phyloP scores from a whole-genome alignment of 495 filamentous ascomycete genomes.

The Penicillium chermesinum region DNA sequence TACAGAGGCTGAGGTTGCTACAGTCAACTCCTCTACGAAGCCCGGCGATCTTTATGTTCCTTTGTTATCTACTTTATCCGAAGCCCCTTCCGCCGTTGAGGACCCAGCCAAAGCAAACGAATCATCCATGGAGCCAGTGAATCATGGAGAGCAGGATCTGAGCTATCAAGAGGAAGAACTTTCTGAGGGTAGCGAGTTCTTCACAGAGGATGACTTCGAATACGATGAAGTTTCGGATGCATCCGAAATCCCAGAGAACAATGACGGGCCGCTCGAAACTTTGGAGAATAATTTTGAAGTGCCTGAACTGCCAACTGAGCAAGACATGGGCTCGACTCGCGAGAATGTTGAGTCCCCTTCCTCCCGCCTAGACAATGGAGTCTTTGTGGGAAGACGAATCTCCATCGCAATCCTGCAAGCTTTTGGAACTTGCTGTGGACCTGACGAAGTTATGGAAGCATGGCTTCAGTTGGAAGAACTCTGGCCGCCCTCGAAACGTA shows the following conservation, averaged over 20 bases:
- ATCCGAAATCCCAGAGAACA: not conserved
- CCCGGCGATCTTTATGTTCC: constrained; percentile 27
- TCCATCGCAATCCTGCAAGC: constrained; percentile 37
- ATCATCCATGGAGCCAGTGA: not conserved
- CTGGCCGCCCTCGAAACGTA: constrained; percentile 39
- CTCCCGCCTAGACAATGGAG: constrained; percentile 36
- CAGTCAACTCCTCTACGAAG: not conserved
- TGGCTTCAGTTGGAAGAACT: constrained; percentile 40
- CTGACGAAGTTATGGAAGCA: constrained; percentile 34
- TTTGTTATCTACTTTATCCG: constrained; percentile 17
- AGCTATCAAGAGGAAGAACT: not conserved
- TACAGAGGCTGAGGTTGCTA: not conserved
- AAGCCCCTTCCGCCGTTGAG: not conserved
- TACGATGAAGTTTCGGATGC: not conserved
- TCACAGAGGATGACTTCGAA: not conserved
- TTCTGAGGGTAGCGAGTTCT: not conserved
- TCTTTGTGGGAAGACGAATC: constrained; percentile 41
- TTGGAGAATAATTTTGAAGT: not conserved
- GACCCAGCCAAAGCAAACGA: not conserved
- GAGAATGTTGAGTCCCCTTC: constrained; percentile 14
- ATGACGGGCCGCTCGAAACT: not conserved
- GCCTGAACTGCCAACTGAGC: constrained; percentile 9
- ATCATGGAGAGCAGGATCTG: not conserved
- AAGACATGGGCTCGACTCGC: constrained; percentile 17
- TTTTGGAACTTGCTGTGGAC: constrained; percentile 37